phyloP scores from a whole-genome alignment of 345 rosid genomes.

The Turnera subulata region DNA sequence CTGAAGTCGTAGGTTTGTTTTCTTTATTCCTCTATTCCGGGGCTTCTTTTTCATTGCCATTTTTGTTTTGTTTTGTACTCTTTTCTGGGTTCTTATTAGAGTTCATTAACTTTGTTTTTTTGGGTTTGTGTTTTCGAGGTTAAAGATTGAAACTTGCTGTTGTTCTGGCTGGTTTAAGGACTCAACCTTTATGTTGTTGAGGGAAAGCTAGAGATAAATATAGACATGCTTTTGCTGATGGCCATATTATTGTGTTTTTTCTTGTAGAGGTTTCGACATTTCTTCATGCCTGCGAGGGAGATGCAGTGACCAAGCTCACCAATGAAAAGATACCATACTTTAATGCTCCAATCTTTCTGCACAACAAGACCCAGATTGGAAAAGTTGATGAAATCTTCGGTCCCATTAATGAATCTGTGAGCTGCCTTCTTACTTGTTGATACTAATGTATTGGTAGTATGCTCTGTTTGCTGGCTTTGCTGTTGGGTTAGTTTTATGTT shows the following conservation, averaged over 20 bases:
- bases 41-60: neutral
- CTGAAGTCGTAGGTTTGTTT: slow-evolving; percentile 67
- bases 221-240: neutral
- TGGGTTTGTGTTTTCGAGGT: neutral
- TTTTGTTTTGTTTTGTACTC: neutral
- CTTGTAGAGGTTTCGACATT: slow-evolving; percentile 68
- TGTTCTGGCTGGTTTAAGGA: neutral
- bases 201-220: no score
- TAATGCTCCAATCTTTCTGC: slow-evolving; percentile 77
- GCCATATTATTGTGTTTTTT: neutral
- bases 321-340: slow-evolving; percentile 80
- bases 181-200: no score
- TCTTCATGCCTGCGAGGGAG: slow-evolving; percentile 93
- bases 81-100: neutral
- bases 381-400: slow-evolving; percentile 97
- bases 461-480: neutral
- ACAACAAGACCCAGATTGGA: slow-evolving; percentile 90
- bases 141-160: neutral
- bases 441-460: neutral
- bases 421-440: slow-evolving; percentile 3
- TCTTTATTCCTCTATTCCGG: neutral
- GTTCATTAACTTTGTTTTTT: neutral
- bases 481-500: neutral
- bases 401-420: slow-evolving; percentile 90
- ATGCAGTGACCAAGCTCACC: slow-evolving; percentile 82